These are phyloP conservation scores for Phytophthora capsici DNA, from an alignment of 352 stramenopile species.

Conservation along the genomic window DNA sequence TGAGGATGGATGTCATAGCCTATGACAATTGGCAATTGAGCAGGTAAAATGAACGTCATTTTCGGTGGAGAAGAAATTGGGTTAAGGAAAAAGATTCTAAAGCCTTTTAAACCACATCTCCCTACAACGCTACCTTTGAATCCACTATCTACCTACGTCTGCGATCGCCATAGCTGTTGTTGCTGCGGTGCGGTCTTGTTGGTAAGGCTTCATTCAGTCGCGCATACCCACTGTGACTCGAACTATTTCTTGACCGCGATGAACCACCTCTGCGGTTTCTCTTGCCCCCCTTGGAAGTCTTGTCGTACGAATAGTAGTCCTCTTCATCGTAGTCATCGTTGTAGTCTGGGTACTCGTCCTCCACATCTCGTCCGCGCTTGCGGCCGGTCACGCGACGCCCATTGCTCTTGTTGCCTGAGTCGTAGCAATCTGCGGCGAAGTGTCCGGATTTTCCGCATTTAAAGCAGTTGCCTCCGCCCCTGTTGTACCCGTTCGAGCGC, in stretches of 20 bases:
- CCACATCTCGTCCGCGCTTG: constrained; percentile 54
- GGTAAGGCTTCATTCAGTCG: constrained; percentile 45
- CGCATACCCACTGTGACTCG: constrained; percentile 32
- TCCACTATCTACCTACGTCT: constrained; percentile 35
- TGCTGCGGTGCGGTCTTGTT: constrained; percentile 35
- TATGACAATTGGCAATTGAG: no score
- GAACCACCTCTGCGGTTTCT: constrained; percentile 23
- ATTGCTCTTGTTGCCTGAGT: constrained; percentile 22
- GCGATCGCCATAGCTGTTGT: constrained; percentile 35
- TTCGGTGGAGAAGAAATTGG: no score
- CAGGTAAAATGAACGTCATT: no score
- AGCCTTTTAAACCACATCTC: constrained; percentile 17
- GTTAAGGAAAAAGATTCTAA: constrained; percentile 43
- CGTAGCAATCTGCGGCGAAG: constrained; percentile 56
- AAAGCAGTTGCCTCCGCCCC: constrained; percentile 53
- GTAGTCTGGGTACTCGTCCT: constrained; percentile 58
- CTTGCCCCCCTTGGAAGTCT: constrained; percentile 33
- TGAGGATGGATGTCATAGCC: no score
- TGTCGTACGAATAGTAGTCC: constrained; percentile 43
- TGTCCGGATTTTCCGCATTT: constrained; percentile 57
- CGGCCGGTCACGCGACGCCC: constrained; percentile 41
- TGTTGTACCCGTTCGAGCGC: constrained; percentile 46
- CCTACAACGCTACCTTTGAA: constrained; percentile 7
- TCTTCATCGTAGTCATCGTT: constrained; percentile 50
- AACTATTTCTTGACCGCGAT: constrained; percentile 31